Evolutionary conservation across 2,329 filamentous ascomycete genomes (phyloP), one percentile per base, ranked within the genome.

Genomic region (Botrytis fragariae): DNA sequence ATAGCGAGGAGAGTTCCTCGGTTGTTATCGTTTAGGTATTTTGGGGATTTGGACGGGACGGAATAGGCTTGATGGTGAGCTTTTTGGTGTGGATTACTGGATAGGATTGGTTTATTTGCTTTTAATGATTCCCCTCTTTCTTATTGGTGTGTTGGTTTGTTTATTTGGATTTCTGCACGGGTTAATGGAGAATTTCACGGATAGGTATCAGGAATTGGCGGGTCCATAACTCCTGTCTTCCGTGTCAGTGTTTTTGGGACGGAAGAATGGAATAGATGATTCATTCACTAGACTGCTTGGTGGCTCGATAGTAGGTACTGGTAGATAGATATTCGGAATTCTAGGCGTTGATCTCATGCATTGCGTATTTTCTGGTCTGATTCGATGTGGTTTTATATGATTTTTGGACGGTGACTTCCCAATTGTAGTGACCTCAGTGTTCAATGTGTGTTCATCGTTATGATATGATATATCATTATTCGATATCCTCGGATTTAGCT

Each of bases 1-100:
- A 59, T 45, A 72, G 70, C 32, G 61, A 71, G 7, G 59, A 51
- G 22, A 29, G 69, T 72, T 72, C 70, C 65, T 72, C 70, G 4
- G 70, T 72, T 20, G 22, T 72, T 5, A 37, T 72, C 35, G 61
- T 72, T 32, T 72, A 64, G 22, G 14, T 59, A 32, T 67, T 35
- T 22, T 63, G 45, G 18, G 25, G 8, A n/a, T 62, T 32, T 4
- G 25, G 25, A 9, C 16, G 29, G 18, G 3, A 25, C 7, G 18
- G 45, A 6, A 35, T n/a, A 44, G 20, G 42, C 22, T 35, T 65
- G 3, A 22, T 9, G 25, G 20, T 25, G 18, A 25, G 29, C 51
- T n/a, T 35, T 65, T 25, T 32, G 39, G 14, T 44, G 37, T 2
- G 25, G 7, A 2, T 44, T 32, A 25, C 25, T 48, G 29, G 48